Conservation (phyloP, 2,329 filamentous ascomycete genomes). For the Emmonsia crescens region DNA sequence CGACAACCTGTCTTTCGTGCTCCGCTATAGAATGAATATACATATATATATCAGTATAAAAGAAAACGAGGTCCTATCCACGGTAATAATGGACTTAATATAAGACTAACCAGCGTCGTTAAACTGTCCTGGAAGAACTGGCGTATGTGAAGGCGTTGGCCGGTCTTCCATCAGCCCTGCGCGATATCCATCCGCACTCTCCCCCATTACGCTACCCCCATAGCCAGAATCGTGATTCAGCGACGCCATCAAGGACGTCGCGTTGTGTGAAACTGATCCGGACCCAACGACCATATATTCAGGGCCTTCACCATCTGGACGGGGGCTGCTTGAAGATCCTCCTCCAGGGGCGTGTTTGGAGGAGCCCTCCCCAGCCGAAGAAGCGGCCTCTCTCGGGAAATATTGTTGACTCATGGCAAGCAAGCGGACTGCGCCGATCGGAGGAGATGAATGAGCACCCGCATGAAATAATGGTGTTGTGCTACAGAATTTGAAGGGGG, state of each 20-base stretch:
- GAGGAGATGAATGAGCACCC: not conserved
- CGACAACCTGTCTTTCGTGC: constrained; percentile 56
- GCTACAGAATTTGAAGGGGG: too few species aligned
- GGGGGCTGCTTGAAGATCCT: constrained; percentile 15
- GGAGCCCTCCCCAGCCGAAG: constrained; percentile 27
- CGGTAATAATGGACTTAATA: not conserved
- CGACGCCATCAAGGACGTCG: constrained; percentile 66
- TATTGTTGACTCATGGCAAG: constrained; percentile 35
- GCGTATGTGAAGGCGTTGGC: constrained; percentile 46
- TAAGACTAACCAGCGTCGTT: constrained; percentile 31
- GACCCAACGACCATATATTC: constrained; percentile 82
- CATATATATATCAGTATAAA: constrained; percentile 13
- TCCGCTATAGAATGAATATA: constrained; percentile 36
- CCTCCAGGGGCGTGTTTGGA: constrained; percentile 21
- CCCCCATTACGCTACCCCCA: constrained; percentile 64
- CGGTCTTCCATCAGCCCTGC: constrained; percentile 46
- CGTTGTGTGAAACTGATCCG: constrained; percentile 71
- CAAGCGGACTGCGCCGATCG: constrained; percentile 2
- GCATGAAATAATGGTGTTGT: not conserved
- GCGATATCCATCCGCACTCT: constrained; percentile 46
- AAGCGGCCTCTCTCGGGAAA: constrained; percentile 25
- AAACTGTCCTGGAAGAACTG: constrained; percentile 38
- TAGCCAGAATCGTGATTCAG: constrained; percentile 88
- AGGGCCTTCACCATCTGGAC: constrained; percentile 30
- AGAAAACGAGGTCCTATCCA: not conserved